These are phyloP conservation scores for Colletotrichum trifolii DNA, from an alignment of 2,329 filamentous ascomycete species.

Conservation along the genomic window DNA sequence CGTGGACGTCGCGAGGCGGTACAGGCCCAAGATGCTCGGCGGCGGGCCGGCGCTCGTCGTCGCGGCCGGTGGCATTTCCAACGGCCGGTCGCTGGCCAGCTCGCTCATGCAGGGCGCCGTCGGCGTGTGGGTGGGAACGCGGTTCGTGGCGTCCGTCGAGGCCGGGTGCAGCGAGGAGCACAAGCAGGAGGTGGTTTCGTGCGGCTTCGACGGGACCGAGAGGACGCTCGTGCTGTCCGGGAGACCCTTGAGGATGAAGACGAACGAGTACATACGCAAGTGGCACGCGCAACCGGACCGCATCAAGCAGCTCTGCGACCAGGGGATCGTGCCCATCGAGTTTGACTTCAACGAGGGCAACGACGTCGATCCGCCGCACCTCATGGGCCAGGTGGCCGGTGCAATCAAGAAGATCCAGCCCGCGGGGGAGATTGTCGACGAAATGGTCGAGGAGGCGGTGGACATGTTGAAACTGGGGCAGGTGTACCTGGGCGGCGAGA, in stretches of 20 bases:
- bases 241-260: slow-evolving; percentile 80
- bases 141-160: slow-evolving; percentile 87
- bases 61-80: slow-evolving; percentile 87
- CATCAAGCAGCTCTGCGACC: slow-evolving; percentile 79
- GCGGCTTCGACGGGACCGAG: slow-evolving; percentile 81
- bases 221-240: slow-evolving; percentile 86
- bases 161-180: slow-evolving; percentile 84
- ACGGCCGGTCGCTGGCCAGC: slow-evolving; percentile 83
- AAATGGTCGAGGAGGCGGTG: slow-evolving; percentile 86
- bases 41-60: slow-evolving; percentile 82
- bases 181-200: slow-evolving; percentile 85
- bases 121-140: slow-evolving; percentile 94
- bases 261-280: slow-evolving; percentile 83
- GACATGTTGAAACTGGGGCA: slow-evolving; percentile 72
- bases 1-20: slow-evolving; percentile 82
- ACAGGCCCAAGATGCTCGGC: slow-evolving; percentile 75
- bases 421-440: slow-evolving; percentile 84
- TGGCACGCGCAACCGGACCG: slow-evolving; percentile 84
- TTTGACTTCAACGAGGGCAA: slow-evolving; percentile 85
- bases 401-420: slow-evolving; percentile 82
- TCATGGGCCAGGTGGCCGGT: slow-evolving; percentile 95
- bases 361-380: slow-evolving; percentile 85
- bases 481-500: slow-evolving; percentile 63
- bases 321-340: slow-evolving; percentile 83
- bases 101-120: slow-evolving; percentile 88